A percentile compares a stretch with the other conserved stretches of the same genome.
These are phyloP conservation scores for Kwoniella shandongensis DNA, from an alignment of 768 basidiomycete genomes.

Conservation along the genomic window DNA sequence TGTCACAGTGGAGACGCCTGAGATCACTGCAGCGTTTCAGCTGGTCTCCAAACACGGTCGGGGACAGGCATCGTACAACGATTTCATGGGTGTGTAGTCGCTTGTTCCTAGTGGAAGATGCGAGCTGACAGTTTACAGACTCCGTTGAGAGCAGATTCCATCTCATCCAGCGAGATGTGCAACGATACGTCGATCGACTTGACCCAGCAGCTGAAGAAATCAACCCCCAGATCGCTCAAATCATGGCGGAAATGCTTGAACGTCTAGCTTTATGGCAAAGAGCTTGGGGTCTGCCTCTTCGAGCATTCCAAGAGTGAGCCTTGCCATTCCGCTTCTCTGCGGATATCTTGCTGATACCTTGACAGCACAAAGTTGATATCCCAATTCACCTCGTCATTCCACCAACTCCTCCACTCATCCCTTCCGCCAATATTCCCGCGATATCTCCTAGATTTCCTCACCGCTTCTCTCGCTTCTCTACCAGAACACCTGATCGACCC, in stretches of 20 bases:
- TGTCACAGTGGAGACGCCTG: slow-evolving; percentile 32
- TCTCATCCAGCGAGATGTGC: slow-evolving; percentile 39
- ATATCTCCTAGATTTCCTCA: slow-evolving; percentile 39
- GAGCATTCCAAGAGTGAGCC: slow-evolving; percentile 38
- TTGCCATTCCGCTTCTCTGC: neutral
- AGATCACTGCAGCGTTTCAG: slow-evolving; percentile 26
- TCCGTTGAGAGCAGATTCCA: slow-evolving; percentile 35
- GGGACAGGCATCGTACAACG: slow-evolving; percentile 18
- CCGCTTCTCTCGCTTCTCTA: slow-evolving; percentile 29
- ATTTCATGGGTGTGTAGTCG: slow-evolving; percentile 35
- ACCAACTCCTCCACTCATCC: slow-evolving; percentile 40
- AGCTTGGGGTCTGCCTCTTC: slow-evolving; percentile 43
- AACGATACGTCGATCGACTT: slow-evolving; percentile 33
- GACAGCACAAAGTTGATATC: slow-evolving; percentile 32
- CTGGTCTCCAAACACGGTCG: slow-evolving; percentile 14
- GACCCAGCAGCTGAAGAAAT: slow-evolving; percentile 11
- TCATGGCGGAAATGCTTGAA: slow-evolving; percentile 44
- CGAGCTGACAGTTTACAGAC: slow-evolving; percentile 19
- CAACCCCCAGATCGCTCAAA: slow-evolving; percentile 14
- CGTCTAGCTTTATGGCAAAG: slow-evolving; percentile 44
- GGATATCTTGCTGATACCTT: too few species aligned
- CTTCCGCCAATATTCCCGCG: slow-evolving; percentile 37
- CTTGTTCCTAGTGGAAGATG: neutral
- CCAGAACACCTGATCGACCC: slow-evolving; percentile 23
- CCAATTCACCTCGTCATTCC: slow-evolving; percentile 39